Conservation (phyloP, 2,329 filamentous ascomycete genomes). For the Pseudogymnoascus sp. region DNA sequence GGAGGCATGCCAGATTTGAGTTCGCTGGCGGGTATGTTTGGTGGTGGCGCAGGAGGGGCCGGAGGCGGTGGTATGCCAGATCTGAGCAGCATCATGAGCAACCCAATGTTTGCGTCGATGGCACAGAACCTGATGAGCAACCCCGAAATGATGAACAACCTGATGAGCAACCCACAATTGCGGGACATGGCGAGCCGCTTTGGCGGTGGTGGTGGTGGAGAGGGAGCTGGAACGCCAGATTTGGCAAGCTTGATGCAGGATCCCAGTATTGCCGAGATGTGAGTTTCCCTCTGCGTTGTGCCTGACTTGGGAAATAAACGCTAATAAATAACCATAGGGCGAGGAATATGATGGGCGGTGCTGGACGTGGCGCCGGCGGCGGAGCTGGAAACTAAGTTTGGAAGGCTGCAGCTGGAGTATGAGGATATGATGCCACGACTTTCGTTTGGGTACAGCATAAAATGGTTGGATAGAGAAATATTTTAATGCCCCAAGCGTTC, state of each 20-base stretch:
- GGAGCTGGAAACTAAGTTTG: slow-evolving; percentile 20
- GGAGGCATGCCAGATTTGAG: slow-evolving; percentile 66
- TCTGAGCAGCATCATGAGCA: slow-evolving; percentile 80
- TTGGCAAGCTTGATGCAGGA: slow-evolving; percentile 82
- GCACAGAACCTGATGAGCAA: slow-evolving; percentile 97
- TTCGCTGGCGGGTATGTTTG: slow-evolving; percentile 64
- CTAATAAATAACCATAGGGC: slow-evolving; percentile 41
- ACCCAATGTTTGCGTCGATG: slow-evolving; percentile 97
- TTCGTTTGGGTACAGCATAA: slow-evolving; percentile 8
- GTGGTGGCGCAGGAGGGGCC: slow-evolving; percentile 52
- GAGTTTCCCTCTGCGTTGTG: slow-evolving; percentile 41
- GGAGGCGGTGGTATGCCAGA: slow-evolving; percentile 80
- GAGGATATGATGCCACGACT: slow-evolving; percentile 9
- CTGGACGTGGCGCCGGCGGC: slow-evolving; percentile 30
- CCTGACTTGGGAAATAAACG: not conserved
- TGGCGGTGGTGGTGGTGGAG: slow-evolving; percentile 50
- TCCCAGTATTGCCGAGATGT: slow-evolving; percentile 88
- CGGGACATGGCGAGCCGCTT: slow-evolving; percentile 82
- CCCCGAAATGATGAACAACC: slow-evolving; percentile 79
- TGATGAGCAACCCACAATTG: slow-evolving; percentile 90
- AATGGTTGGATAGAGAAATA: slow-evolving; percentile 7
- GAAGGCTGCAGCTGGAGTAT: not conserved
- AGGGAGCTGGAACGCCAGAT: slow-evolving; percentile 70
- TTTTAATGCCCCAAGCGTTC: not conserved
- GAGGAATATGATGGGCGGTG: slow-evolving; percentile 60